Evolutionary conservation across 192 early-diverging fungal species (phyloP).

Genomic region (Coemansia sp.): DNA sequence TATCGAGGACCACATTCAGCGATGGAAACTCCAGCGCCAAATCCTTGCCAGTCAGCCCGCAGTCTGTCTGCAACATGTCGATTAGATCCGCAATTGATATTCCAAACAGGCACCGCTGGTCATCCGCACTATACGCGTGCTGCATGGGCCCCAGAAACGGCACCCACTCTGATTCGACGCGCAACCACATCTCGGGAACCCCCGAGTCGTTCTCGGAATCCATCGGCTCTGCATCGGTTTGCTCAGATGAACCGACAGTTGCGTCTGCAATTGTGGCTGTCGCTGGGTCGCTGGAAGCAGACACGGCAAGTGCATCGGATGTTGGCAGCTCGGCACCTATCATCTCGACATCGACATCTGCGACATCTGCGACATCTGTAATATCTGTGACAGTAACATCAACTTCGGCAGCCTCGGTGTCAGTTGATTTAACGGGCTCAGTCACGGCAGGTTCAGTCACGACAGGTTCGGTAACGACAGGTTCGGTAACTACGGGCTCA

Average conservation of each 20-base stretch:
- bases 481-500: neutral
- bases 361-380: neutral
- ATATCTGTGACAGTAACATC: neutral
- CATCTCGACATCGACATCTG: no score
- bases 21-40: conserved; percentile 49
- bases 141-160: conserved; percentile 39
- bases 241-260: no score
- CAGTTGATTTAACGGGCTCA: neutral
- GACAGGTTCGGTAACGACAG: neutral
- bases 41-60: conserved; percentile 20
- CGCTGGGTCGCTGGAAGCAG: no score
- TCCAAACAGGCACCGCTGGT: conserved; percentile 22
- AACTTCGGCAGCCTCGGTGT: neutral
- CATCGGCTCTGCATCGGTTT: neutral
- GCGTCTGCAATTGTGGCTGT: no score
- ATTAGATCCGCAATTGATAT: conserved; percentile 39
- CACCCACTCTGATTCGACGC: conserved; percentile 45
- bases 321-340: no score
- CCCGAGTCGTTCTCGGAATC: neutral
- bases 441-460: neutral
- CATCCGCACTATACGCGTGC: conserved; percentile 17
- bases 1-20: conserved; percentile 34
- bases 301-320: no score
- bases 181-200: conserved; percentile 41
- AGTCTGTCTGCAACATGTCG: conserved; percentile 28